These are phyloP conservation scores for Globisporangium alternatum DNA, from an alignment of 352 stramenopile species.

Conservation along the genomic window DNA sequence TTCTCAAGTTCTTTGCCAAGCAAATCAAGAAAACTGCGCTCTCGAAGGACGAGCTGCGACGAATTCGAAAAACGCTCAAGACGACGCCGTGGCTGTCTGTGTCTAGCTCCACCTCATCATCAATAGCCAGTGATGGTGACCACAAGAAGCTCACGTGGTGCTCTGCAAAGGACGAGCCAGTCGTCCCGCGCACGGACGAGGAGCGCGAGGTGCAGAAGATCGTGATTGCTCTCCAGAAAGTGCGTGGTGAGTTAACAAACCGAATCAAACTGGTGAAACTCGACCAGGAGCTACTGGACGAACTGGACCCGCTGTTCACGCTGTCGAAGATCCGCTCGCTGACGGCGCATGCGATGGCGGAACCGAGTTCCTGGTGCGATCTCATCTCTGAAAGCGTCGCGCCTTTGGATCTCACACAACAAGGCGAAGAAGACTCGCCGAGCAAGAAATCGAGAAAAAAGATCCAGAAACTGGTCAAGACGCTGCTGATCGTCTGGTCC, in stretches of 20 bases:
- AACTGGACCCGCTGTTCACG: slow-evolving; percentile 34
- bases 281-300: slow-evolving; percentile 16
- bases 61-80: slow-evolving; percentile 47
- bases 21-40: slow-evolving; percentile 41
- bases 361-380: slow-evolving; percentile 36
- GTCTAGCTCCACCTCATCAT: not conserved
- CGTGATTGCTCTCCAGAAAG: slow-evolving; percentile 26
- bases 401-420: not conserved
- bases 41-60: slow-evolving; percentile 34
- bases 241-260: slow-evolving; percentile 1
- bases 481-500: slow-evolving; percentile 14
- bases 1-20: slow-evolving; percentile 41
- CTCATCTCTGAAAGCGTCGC: slow-evolving; percentile 2
- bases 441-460: slow-evolving; percentile 14
- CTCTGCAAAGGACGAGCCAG: slow-evolving; percentile 27
- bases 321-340: slow-evolving; percentile 32
- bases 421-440: slow-evolving; percentile 8
- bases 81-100: slow-evolving; percentile 33
- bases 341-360: slow-evolving; percentile 20
- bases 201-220: slow-evolving; percentile 45
- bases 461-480: slow-evolving; percentile 15
- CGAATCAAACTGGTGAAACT: slow-evolving; percentile 32
- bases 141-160: slow-evolving; percentile 20
- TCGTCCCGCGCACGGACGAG: slow-evolving; percentile 26
- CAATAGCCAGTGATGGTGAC: slow-evolving; percentile 10